Base-by-base conservation (phyloP, 495 filamentous ascomycete species). In the Penicillium goetzii region DNA sequence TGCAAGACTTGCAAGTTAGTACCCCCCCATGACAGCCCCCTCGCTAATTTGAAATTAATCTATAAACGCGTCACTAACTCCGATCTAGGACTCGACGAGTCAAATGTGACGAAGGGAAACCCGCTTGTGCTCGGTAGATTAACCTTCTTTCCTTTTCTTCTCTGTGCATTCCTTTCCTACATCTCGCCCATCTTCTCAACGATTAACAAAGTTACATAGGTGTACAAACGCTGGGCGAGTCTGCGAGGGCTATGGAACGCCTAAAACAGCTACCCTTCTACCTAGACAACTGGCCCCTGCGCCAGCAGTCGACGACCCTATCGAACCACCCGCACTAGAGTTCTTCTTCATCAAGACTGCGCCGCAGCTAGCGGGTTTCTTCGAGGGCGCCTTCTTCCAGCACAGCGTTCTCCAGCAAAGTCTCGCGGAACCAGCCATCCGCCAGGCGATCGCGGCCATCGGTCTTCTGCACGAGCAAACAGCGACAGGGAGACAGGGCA, bases 371-470 rank as follows among this genome's bases (percentile, higher is more conserved):
- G 84, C 85, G 1, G 86, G 87, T 2, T 88, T 83, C 74, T 89
- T 87, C 58, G 80, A 83, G 52, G 83, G 78, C 6, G 78, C 75
- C 3, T 89, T 89, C 64, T 90, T 86, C 85, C 81, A 78, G 11
- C 74, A 50, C 74, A 68, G 52, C 36, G 72, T 89, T 9, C 70
- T 88, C 30, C 82, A 85, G 65, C 84, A 84, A 64, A 85, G 82
- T 40, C 81, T 87, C 60, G 76, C 80, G 8, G 83, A 88, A 67
- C 78, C 87, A 17, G 78, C 85, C 7, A 86, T 89, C 56, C 81
- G 83, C 36, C 85, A 89, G 66, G 86, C 86, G 4, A 83, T 88
- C 3, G 78, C 89, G 12, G 88, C 86, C 23, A 75, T 90, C 25
- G 86, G 85, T 41, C 81, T 85, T 0, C 72, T 89, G 34, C 87